Conservation (phyloP, 352 stramenopile genomes). For the Pythium angustatum region DNA sequence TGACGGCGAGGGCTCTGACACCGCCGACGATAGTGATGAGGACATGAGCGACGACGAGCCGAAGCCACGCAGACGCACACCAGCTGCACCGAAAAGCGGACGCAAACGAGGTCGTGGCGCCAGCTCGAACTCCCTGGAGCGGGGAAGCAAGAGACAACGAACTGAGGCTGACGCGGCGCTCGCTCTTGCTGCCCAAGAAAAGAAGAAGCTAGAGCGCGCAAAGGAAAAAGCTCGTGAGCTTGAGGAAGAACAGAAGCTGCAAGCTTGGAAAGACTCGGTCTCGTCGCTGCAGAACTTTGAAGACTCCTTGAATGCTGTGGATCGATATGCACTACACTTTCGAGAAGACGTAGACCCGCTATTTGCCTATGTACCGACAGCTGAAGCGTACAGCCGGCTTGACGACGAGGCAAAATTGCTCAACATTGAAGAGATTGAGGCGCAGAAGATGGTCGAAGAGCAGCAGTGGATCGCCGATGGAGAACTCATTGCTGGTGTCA, state of each 20-base stretch:
- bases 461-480: conserved; percentile 57
- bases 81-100: background rate
- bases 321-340: conserved; percentile 93
- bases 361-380: conserved; percentile 76
- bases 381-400: conserved; percentile 62
- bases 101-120: background rate
- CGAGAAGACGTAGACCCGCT: conserved; percentile 91
- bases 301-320: conserved; percentile 90
- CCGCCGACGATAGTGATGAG: conserved; percentile 28
- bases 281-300: conserved; percentile 88
- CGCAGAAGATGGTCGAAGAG: conserved; percentile 66
- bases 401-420: conserved; percentile 32
- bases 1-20: conserved; percentile 28
- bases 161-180: background rate
- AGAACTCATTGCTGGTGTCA: conserved; percentile 63
- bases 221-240: conserved; percentile 60
- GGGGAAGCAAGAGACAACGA: conserved; percentile 2
- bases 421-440: conserved; percentile 67
- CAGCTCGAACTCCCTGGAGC: background rate
- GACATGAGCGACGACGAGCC: conserved; percentile 46
- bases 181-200: conserved; percentile 9
- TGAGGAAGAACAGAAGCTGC: conserved; percentile 92
- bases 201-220: conserved; percentile 15
- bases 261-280: conserved; percentile 84
- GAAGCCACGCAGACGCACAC: conserved; percentile 16